Percentiles rank a stretch among this genome's conserved stretches.
Conservation (phyloP, 306 rosid species). For the Corylus americana region DNA sequence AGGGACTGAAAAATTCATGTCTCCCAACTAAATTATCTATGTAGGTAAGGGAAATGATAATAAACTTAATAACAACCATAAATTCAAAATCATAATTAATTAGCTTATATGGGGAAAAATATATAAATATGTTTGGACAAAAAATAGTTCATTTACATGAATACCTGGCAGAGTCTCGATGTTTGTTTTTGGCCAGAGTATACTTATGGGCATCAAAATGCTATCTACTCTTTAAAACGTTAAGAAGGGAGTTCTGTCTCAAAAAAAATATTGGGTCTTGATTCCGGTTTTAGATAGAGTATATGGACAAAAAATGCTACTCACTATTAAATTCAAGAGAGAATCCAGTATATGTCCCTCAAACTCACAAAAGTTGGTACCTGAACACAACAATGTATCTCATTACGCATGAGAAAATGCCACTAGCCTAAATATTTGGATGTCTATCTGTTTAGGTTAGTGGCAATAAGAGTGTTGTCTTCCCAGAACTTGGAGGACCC, state of each 20-base stretch:
- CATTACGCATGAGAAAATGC: not conserved
- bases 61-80: not conserved
- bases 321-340: not conserved
- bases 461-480: constrained; percentile 59
- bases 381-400: not conserved
- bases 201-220: not conserved
- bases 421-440: not conserved
- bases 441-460: not conserved
- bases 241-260: too few species aligned
- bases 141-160: not conserved
- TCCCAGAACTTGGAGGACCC: constrained; percentile 88
- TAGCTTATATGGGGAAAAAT: too few species aligned
- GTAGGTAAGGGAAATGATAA: not conserved
- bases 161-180: not conserved
- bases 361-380: not conserved
- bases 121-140: too few species aligned
- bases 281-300: not conserved
- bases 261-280: not conserved
- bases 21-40: too few species aligned
- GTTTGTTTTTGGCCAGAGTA: not conserved
- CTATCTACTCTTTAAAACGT: too few species aligned
- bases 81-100: too few species aligned
- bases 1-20: too few species aligned
- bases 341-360: not conserved
- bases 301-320: not conserved